Evolutionary conservation across 306 rosid species (phyloP), one percentile per base, ranked within the genome.

Genomic region (Carpinus fangiana): DNA sequence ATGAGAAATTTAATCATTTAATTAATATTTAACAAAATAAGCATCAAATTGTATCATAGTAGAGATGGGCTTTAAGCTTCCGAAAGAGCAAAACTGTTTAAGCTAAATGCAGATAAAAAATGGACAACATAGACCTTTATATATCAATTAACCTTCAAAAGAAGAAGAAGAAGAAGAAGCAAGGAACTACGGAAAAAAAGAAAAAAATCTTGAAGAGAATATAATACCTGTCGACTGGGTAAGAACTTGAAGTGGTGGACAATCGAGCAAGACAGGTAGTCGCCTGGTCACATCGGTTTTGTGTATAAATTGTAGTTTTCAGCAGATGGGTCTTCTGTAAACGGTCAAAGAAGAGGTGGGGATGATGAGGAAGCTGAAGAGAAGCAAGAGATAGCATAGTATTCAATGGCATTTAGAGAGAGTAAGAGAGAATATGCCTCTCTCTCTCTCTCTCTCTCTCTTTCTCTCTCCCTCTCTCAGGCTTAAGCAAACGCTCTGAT

Each of bases 281-380:
- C 23, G 67, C 21, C 31, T 41, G 17, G 51, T 78, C 52, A 9
- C 47, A 28, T 47, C 43, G 80, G 8, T 59, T 69, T 12, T 31
- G 77, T 52, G 8, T 31, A n/a, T 28, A 60, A 71, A 70, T 13
- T 17, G 47, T 12, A 54, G 78, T 53, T 77, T 64, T 79, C 7
- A 53, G 71, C 12, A 53, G 59, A 78, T 46, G 73, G 82, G 77
- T 28, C 18, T 70, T 60, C 69, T 52, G 17, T 36, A 78, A 73
- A 59, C 48, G 26, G 20, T 81, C 57, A 50, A 36, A 21, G n/a
- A 45, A 45, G 45, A 66, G 14, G 14, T 14, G 51, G 43, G 8
- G 85, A 77, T 16, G 17, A 46, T 23, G 78, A 83, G 78, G 77
- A 83, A 74, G 83, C 53, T 62, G 80, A 70, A 60, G 38, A 21